A percentile compares a stretch with the other conserved stretches of the same genome.
phyloP scores from a whole-genome alignment of 2,329 filamentous ascomycete genomes.

The Fusarium goolgardi region DNA sequence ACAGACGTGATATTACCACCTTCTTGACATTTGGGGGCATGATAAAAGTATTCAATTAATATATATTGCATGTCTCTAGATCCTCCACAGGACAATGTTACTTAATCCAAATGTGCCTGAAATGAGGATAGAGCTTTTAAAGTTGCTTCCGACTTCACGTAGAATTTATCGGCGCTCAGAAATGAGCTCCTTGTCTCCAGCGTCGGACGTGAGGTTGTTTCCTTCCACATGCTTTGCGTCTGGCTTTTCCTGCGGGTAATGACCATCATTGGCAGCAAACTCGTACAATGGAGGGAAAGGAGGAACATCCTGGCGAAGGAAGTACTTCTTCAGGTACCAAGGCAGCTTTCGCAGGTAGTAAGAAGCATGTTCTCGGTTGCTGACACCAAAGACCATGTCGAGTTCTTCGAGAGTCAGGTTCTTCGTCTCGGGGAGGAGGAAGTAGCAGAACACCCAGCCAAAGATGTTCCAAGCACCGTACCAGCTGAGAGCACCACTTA shows the following conservation, averaged over 20 bases:
- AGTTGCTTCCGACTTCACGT: too few relatives aligned
- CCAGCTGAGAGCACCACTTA: constrained; percentile 54
- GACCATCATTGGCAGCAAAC: constrained; percentile 40
- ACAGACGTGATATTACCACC: too few relatives aligned
- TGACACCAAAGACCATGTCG: constrained; percentile 50
- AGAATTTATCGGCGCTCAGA: not conserved
- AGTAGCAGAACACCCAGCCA: constrained; percentile 51
- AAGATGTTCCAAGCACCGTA: constrained; percentile 54
- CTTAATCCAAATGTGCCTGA: too few relatives aligned
- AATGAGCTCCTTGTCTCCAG: not conserved
- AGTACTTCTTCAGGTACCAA: constrained; percentile 50
- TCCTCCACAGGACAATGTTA: too few relatives aligned
- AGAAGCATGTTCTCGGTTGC: constrained; percentile 47
- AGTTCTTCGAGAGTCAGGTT: constrained; percentile 52
- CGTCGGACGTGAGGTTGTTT: accelerated
- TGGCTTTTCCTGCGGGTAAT: constrained; percentile 36
- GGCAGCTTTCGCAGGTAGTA: constrained; percentile 51
- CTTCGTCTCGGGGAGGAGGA: constrained; percentile 53
- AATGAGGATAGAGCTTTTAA: too few relatives aligned
- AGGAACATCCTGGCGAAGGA: constrained; percentile 46
- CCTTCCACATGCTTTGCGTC: constrained; percentile 17
- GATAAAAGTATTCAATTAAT: too few relatives aligned
- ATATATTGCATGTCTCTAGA: too few relatives aligned
- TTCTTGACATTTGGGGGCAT: too few relatives aligned
- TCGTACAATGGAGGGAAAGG: constrained; percentile 50